Base-by-base conservation (phyloP, 2,329 filamentous ascomycete species). In the Paecilomyces dactylethromorphus region DNA sequence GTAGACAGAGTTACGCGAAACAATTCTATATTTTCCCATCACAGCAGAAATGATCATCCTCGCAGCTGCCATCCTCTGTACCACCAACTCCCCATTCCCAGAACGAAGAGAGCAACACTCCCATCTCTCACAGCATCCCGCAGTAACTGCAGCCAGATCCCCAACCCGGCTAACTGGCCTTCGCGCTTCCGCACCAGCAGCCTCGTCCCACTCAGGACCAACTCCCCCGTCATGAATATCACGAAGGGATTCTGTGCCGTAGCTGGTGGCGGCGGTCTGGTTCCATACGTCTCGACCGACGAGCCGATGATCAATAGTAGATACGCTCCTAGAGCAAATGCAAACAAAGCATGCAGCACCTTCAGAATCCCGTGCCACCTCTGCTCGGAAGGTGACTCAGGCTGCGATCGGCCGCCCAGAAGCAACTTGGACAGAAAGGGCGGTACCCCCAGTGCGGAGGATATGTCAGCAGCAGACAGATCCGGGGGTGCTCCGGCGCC, bases 291-390 rank as follows among this genome's bases (percentile, higher is more conserved):
- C 31, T 69, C 63, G 50, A 76, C 69, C 15, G 77, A 74, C 33
- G 67, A 61, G 29, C 70, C 65, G 45, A 78, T 65, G 15, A 73
- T 59, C 29, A 75, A 68, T 0, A 78, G 62, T 39, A 78, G 76
- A 69, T 87, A 88, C 49, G 81, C 64, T 0, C 81, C 84, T 22
- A 86, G 74, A 1, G 71, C 66, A n/a, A 86, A 68, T 3, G 84
- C 79, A 67, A 87, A 85, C 15, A 86, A 53, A 4, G 81, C 78
- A 66, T 87, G 85, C 10, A 86, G 68, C 22, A 84, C 69, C 56
- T 83, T 81, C 85, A 84, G 87, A 10, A 82, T 63, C 51, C 64
- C 67, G 35, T 69, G 62, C 12, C 67, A 66, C 56, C 71, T 70
- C 62, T 74, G 68, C 60, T 76, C 70, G 53, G 69, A 65, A 13